A percentile compares a stretch with the other conserved stretches of the same genome.
These are phyloP conservation scores for Mycena kentingensis DNA, from an alignment of 768 basidiomycete genomes.

Conservation along the genomic window DNA sequence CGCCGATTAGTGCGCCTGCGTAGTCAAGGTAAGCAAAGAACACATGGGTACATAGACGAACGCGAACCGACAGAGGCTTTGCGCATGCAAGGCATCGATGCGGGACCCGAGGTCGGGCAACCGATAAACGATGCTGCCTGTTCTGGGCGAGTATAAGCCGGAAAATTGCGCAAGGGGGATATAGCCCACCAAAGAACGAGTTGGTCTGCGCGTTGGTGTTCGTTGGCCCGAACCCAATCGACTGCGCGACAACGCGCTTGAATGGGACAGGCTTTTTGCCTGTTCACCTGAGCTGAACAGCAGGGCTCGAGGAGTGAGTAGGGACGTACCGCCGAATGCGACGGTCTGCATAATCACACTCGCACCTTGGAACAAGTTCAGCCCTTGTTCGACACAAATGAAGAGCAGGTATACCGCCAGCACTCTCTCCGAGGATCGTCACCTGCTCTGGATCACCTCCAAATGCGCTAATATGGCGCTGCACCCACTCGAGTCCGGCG, in stretches of 20 bases:
- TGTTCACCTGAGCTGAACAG: not conserved
- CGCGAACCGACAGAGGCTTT: constrained; percentile 36
- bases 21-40: not conserved
- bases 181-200: constrained; percentile 35
- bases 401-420: too few relatives aligned
- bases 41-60: not conserved
- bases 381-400: too few relatives aligned
- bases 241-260: constrained; percentile 43
- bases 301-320: not conserved
- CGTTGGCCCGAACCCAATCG: constrained; percentile 45
- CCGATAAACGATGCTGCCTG: constrained; percentile 33
- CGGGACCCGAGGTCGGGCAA: constrained; percentile 30
- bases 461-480: constrained; percentile 38
- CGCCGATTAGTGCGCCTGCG: constrained; percentile 39
- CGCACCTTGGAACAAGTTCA: too few relatives aligned
- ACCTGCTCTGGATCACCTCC: constrained; percentile 37
- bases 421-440: constrained; percentile 41
- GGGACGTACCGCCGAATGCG: constrained; percentile 40
- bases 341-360: constrained; percentile 47
- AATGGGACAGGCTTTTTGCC: constrained; percentile 41
- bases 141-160: constrained; percentile 18
- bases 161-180: not conserved
- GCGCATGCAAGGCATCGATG: constrained; percentile 38
- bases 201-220: constrained; percentile 31
- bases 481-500: constrained; percentile 43